Base-by-base conservation (phyloP, 306 rosid genomes). In the Quercus dentata region DNA sequence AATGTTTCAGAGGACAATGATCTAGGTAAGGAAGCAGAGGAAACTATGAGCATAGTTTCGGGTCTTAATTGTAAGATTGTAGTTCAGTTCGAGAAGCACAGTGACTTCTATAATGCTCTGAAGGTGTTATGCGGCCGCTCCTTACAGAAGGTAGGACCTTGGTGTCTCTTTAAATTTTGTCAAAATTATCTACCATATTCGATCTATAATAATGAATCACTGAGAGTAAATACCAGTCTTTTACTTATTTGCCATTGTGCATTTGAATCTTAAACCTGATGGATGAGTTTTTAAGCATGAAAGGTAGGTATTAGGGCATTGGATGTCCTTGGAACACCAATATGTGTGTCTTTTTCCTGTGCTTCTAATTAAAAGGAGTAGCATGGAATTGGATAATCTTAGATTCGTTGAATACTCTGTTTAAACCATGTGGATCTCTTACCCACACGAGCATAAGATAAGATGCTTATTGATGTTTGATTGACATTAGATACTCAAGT, bases 51-150 rank as follows among this genome's bases (percentile, higher is more conserved):
- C 82, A 75, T 95, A 80, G 90, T 91, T 80, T 85, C 94, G 2
- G 98, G 98, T 73, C 94, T 95, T 71, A 91, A 89, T 82, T 95
- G 98, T 86, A 95, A 89, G 90, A 85, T 95, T 76, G 90, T 91
- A 70, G 97, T 91, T 85, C 99, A 95, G 89, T 95, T 91, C 27
- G 99, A 92, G 83, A 92, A 85, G 65, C 83, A 82, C 87, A 77
- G 56, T 84, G 98, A 92, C 83, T 95, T 91, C 86, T 85, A 75
- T 51, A 88, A 91, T 84, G 92, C 97, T 51, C 69, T 95, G 79
- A 91, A 82, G 81, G 93, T 87, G 59, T 83, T 95, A 52, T 89
- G 94, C 31, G 85, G 99, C 61, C 96, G 98, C 74, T 92, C 97
- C 10, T 76, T 95, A 86, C 96, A 89, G 75, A 95, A 92, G 98